Base-by-base conservation (phyloP, 1,284 basidiomycete genomes). In the Cryptococcus floricola region DNA sequence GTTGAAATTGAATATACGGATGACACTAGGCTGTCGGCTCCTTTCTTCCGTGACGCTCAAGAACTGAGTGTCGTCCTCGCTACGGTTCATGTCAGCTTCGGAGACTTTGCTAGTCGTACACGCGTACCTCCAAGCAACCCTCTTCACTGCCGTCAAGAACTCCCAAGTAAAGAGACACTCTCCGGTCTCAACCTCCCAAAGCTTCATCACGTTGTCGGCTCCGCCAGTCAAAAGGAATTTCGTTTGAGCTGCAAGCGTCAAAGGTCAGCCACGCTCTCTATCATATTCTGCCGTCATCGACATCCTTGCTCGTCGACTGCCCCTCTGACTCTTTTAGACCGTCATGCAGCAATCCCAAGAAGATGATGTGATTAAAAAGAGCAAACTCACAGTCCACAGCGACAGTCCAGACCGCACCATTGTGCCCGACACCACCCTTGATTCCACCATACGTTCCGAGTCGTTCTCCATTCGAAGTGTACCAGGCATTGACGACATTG, bases 31-130 rank as follows among this genome's bases (percentile, higher is more conserved):
- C 78, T 86, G 79, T 2, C 95, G 95, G 88, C 93, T 93, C 61
- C 96, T 87, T 77, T 96, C 91, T 79, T 98, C 96, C 1, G 96
- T 98, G 66, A 98, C 89, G 71, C 90, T 92, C 34, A 98, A 86
- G 44, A 95, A 81, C 71, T 86, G 83, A 51, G 85, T 83, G 76
- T 91, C 91, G 69, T 92, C 88, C 65, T 91, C 89, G 76, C 86
- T 92, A 79, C 5, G 23, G 12, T 27, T 8, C 28, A 19, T 23
- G 38, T 18, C 25, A 45, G 51, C 48, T 37, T 16, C 41, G 8
- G 7, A 46, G 7, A 27, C 41, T 14, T 54, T 47, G 27, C n/a
- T 16, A 4, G 9, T 12, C 3, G 4, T 3, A 6, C n/a, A 2
- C 4, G 67, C 73, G 58, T 54, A 77, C 75, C 68, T 77, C 75